Evolutionary conservation across 2,329 filamentous ascomycete genomes (phyloP).

Genomic region (Arthrobotrys entomopaga): DNA sequence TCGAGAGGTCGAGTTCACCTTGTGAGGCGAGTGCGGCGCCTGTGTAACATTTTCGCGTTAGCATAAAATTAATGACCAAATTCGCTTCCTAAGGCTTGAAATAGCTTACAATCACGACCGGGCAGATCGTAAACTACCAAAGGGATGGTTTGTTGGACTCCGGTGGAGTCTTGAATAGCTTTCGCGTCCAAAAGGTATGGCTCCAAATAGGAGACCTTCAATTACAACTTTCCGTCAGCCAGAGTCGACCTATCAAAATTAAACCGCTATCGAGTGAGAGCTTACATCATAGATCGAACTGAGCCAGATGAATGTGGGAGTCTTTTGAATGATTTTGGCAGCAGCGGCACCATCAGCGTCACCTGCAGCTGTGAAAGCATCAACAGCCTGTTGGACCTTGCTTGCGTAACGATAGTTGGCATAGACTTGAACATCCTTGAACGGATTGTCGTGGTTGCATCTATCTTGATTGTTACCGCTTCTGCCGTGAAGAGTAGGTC

Average conservation of each 20-base stretch:
- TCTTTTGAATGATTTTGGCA: slow-evolving; percentile 62
- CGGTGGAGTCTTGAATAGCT: slow-evolving; percentile 60
- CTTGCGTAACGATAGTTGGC: slow-evolving; percentile 64
- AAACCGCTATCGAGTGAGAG: background rate
- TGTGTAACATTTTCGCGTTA: slow-evolving; percentile 21
- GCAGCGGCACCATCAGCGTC: slow-evolving; percentile 63
- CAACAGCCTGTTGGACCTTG: slow-evolving; percentile 63
- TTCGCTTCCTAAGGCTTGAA: too few species aligned
- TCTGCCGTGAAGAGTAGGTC: slow-evolving; percentile 30
- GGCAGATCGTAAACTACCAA: slow-evolving; percentile 65
- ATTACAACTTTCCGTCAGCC: slow-evolving; percentile 10
- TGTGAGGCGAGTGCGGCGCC: slow-evolving; percentile 67
- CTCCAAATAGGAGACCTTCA: slow-evolving; percentile 37
- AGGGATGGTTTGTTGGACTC: slow-evolving; percentile 63
- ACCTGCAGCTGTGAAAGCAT: slow-evolving; percentile 61
- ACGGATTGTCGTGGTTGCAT: slow-evolving; percentile 63
- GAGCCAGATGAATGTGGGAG: slow-evolving; percentile 65
- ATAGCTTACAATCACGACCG: slow-evolving; percentile 63
- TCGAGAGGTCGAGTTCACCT: slow-evolving; percentile 67
- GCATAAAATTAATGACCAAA: background rate
- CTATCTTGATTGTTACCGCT: slow-evolving; percentile 42
- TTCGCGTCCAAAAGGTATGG: slow-evolving; percentile 62
- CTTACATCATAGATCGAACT: slow-evolving; percentile 61
- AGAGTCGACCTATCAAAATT: background rate
- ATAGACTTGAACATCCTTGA: slow-evolving; percentile 66